These are phyloP conservation scores for Albifimbria verrucaria DNA, from an alignment of 2,329 filamentous ascomycete species.

Conservation along the genomic window DNA sequence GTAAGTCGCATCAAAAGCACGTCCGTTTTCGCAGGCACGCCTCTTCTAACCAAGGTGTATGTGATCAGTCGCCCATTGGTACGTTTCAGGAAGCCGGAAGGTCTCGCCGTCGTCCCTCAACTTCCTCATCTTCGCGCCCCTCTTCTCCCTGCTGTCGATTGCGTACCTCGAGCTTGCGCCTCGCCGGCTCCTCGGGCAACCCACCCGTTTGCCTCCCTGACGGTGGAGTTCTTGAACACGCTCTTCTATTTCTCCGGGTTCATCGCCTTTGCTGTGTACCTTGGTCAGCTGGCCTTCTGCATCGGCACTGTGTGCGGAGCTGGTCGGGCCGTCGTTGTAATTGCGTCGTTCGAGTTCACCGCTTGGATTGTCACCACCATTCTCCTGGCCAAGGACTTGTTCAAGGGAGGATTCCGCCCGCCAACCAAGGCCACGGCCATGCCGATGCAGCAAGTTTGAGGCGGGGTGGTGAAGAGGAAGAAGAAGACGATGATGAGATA, in stretches of 20 bases:
- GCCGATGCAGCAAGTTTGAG: conserved; percentile 35
- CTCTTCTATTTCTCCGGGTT: conserved; percentile 59
- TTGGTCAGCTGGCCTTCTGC: conserved; percentile 54
- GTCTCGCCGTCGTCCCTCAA: conserved; percentile 54
- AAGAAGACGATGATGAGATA: no score
- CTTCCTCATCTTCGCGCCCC: conserved; percentile 53
- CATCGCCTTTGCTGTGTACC: conserved; percentile 55
- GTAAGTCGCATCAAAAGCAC: conserved; percentile 31
- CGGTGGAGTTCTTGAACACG: conserved; percentile 48
- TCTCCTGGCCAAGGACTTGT: conserved; percentile 43
- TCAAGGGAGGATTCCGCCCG: conserved; percentile 36
- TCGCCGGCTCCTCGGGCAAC: conserved; percentile 41
- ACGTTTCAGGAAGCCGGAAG: conserved; percentile 51
- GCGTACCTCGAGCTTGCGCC: conserved; percentile 50
- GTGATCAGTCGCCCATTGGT: conserved; percentile 61
- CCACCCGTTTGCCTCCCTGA: conserved; percentile 46
- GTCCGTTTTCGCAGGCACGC: background rate
- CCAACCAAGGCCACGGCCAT: conserved; percentile 19
- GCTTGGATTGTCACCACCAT: conserved; percentile 49
- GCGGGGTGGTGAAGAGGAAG: background rate
- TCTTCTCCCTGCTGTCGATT: conserved; percentile 54
- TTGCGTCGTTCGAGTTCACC: conserved; percentile 51
- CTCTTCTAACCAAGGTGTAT: no score
- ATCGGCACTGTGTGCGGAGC: conserved; percentile 53
- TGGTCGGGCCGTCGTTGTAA: conserved; percentile 51